These are phyloP conservation scores for Syzygium oleosum DNA, from an alignment of 345 rosid species.

Conservation along the genomic window DNA sequence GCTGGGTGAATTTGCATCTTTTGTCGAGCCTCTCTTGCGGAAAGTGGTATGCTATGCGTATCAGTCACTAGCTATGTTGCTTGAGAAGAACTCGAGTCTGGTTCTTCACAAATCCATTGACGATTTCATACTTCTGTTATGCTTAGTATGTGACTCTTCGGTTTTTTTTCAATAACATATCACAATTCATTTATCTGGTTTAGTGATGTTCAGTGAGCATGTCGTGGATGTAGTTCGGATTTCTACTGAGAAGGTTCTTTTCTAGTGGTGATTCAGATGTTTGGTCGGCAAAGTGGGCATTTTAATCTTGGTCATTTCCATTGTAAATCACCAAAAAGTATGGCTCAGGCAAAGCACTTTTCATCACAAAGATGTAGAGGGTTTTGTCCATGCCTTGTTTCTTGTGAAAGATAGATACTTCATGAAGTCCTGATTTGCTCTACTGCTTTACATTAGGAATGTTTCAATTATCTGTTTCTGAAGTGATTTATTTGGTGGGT, in stretches of 20 bases:
- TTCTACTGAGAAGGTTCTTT: background rate
- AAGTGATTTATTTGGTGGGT: background rate
- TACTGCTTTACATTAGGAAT: background rate
- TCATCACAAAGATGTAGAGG: background rate
- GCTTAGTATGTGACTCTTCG: background rate
- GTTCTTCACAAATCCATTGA: background rate
- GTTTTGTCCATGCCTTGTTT: background rate
- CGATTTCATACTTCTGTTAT: background rate
- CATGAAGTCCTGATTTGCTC: background rate
- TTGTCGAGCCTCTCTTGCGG: constrained; percentile 23
- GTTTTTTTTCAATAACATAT: background rate
- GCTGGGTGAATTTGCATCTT: background rate
- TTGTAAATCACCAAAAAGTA: background rate
- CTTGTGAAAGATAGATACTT: background rate
- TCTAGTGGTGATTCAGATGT: background rate
- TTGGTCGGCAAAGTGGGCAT: background rate
- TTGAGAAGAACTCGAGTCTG: background rate
- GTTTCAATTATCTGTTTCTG: background rate
- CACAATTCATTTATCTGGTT: background rate
- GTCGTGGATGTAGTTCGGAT: background rate
- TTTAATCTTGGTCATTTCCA: background rate
- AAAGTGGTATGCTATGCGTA: constrained; percentile 8
- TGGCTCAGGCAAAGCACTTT: background rate
- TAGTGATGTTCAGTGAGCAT: background rate
- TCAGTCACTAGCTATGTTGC: background rate